phyloP scores from a whole-genome alignment of 495 filamentous ascomycete genomes.

The Penicillium robsamsonii region DNA sequence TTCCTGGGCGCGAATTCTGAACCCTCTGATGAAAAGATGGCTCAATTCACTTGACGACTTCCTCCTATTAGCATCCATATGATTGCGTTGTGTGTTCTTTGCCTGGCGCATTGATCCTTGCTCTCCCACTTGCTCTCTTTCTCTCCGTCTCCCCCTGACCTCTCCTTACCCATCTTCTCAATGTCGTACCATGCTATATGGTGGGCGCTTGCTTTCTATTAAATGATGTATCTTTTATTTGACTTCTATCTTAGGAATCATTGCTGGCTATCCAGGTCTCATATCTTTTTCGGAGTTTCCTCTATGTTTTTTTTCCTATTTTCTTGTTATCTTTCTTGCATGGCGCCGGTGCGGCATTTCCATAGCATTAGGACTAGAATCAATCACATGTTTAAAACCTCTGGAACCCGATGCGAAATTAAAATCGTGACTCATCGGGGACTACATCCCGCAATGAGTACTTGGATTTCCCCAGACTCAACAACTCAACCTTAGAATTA shows the following conservation, averaged over 20 bases:
- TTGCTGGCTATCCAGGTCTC: background rate
- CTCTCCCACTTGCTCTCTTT: background rate
- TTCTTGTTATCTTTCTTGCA: constrained; percentile 2
- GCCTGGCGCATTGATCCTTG: background rate
- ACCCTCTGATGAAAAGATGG: background rate
- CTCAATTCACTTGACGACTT: background rate
- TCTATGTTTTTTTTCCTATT: background rate
- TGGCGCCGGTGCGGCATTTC: constrained; percentile 3
- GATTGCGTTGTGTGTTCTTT: background rate
- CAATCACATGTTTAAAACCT: background rate
- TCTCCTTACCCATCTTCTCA: background rate
- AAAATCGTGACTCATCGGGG: too few species aligned
- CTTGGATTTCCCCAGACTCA: background rate
- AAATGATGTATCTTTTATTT: constrained; percentile 7
- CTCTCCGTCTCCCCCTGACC: background rate
- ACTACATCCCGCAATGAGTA: background rate
- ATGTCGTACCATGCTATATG: background rate
- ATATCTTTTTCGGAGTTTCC: background rate
- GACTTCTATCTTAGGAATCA: background rate
- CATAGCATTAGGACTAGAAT: constrained; percentile 4
- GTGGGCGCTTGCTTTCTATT: background rate
- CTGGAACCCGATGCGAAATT: too few species aligned
- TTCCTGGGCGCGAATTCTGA: constrained; percentile 4
- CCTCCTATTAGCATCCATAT: constrained; percentile 2
- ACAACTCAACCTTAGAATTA: background rate